Conservation (phyloP, 805 yeast genomes). For the Wickerhamiella vanderwaltii region DNA sequence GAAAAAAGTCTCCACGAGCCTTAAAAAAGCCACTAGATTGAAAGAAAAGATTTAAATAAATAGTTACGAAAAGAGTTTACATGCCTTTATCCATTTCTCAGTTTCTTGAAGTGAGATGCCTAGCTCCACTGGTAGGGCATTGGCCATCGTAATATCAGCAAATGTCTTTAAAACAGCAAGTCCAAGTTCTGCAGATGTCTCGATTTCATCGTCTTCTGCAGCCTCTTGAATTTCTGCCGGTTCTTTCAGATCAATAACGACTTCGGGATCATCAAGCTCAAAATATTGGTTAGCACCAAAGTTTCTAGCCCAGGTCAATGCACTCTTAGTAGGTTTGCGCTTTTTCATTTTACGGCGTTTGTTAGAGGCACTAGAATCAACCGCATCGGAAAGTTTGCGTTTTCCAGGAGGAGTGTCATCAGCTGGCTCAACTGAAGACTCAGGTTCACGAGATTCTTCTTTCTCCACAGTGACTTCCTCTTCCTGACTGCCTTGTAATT, state of each 20-base stretch:
- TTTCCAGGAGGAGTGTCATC: too few relatives aligned
- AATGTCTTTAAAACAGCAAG: constrained; percentile 7
- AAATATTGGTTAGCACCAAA: constrained; percentile 10
- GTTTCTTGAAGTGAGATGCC: background rate
- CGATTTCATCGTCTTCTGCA: constrained; percentile 13
- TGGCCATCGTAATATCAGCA: constrained; percentile 10
- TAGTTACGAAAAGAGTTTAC: background rate
- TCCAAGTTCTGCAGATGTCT: constrained; percentile 6
- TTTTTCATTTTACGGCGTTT: constrained; percentile 10
- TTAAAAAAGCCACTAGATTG: too few relatives aligned
- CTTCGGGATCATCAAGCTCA: constrained; percentile 11
- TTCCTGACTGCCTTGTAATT: too few relatives aligned
- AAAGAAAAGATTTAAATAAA: too few relatives aligned
- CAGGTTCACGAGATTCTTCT: too few relatives aligned
- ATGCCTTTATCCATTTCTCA: constrained; percentile 4
- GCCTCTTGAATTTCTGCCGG: constrained; percentile 11
- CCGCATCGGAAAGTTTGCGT: constrained; percentile 9
- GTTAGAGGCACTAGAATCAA: background rate
- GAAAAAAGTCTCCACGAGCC: too few relatives aligned
- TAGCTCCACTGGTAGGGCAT: constrained; percentile 1
- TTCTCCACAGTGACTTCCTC: too few relatives aligned
- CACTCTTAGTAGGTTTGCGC: constrained; percentile 2
- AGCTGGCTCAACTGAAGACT: constrained; percentile 7
- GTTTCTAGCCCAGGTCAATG: constrained; percentile 6
- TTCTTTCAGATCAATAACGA: constrained; percentile 10